Evolutionary conservation across 192 early-diverging fungal genomes (phyloP).

Genomic region (Chytriomyces confervae): DNA sequence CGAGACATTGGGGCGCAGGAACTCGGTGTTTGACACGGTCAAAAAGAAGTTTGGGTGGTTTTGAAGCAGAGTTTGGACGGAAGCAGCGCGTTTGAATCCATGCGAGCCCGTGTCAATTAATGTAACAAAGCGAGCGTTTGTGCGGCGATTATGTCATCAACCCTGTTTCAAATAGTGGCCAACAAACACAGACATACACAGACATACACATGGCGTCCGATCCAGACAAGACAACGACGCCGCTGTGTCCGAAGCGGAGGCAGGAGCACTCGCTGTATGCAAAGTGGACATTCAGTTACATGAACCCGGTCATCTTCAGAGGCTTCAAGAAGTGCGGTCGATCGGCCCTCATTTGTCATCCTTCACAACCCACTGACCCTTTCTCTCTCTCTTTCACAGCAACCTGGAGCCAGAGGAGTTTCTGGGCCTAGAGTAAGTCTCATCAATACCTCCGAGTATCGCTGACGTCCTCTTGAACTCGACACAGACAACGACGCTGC

Average conservation of each 20-base stretch:
- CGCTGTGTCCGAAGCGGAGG: constrained; percentile 1
- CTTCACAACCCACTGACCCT: not conserved
- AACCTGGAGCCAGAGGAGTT: constrained; percentile 41
- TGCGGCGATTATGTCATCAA: too few relatives aligned
- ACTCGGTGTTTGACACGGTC: too few relatives aligned
- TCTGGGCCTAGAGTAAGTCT: constrained; percentile 39
- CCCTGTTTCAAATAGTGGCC: too few relatives aligned
- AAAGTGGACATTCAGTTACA: constrained; percentile 42
- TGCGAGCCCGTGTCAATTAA: too few relatives aligned
- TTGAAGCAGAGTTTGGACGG: too few relatives aligned
- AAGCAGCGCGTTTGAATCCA: too few relatives aligned
- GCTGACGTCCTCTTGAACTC: not conserved
- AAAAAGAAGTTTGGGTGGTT: too few relatives aligned
- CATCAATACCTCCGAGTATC: not conserved
- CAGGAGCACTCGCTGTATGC: constrained; percentile 31
- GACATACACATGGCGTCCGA: not conserved
- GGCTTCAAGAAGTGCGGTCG: constrained; percentile 32
- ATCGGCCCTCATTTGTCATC: not conserved
- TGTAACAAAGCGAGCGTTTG: too few relatives aligned
- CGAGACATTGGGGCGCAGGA: too few relatives aligned
- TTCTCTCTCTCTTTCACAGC: constrained; percentile 4
- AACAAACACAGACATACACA: too few relatives aligned
- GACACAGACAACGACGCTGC: constrained; percentile 37
- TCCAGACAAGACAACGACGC: not conserved
- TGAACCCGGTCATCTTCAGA: constrained; percentile 45